A percentile compares a stretch with the other conserved stretches of the same genome.
phyloP scores from a whole-genome alignment of 345 rosid species.

The Crucihimalaya himalaica region DNA sequence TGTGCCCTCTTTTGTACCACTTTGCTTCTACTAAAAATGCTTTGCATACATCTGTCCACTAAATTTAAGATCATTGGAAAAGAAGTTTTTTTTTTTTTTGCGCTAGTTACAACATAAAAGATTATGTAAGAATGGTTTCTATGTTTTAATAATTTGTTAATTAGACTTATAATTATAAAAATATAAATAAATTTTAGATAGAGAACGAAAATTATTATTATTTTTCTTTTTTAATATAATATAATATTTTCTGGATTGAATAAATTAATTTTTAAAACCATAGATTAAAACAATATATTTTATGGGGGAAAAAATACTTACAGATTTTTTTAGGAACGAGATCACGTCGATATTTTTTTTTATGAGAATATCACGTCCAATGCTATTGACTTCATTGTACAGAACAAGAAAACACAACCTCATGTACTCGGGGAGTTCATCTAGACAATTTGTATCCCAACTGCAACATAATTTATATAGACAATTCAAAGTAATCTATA shows the following conservation, averaged over 20 bases:
- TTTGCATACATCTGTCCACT: slow-evolving; percentile 51
- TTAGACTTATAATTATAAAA: not conserved
- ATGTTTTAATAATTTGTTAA: not conserved
- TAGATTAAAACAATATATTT: too few relatives aligned
- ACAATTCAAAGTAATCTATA: not conserved
- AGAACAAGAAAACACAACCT: slow-evolving; percentile 34
- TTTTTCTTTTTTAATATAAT: too few relatives aligned
- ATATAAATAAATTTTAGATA: not conserved
- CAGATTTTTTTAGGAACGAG: slow-evolving; percentile 40
- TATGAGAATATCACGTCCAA: slow-evolving; percentile 28
- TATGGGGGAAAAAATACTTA: too few relatives aligned
- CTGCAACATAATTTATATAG: slow-evolving; percentile 12
- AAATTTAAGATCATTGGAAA: not conserved
- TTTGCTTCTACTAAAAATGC: slow-evolving; percentile 47
- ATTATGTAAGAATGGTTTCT: not conserved
- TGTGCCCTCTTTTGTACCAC: slow-evolving; percentile 44
- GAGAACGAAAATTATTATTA: too few relatives aligned
- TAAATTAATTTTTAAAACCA: not conserved
- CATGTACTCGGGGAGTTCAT: slow-evolving; percentile 45
- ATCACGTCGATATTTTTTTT: slow-evolving; percentile 27
- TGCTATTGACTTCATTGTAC: slow-evolving; percentile 35
- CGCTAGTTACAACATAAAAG: not conserved
- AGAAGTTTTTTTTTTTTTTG: too few relatives aligned
- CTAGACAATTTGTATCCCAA: slow-evolving; percentile 33
- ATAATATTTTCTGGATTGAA: too few relatives aligned